Conservation (phyloP, 2,329 filamentous ascomycete genomes). For the Pestalotiopsis sp. region DNA sequence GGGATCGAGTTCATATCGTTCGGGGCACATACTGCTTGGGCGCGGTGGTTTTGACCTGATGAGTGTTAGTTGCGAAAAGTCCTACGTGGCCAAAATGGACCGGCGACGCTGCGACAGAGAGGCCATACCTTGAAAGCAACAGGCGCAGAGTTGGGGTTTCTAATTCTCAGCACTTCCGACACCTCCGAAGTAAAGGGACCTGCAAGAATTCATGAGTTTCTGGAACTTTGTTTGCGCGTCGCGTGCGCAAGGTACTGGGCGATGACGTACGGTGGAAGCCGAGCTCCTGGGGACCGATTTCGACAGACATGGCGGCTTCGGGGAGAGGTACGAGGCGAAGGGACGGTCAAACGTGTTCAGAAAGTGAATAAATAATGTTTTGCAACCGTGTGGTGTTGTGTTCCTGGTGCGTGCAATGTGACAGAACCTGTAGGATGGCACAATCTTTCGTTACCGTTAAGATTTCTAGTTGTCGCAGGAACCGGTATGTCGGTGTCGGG, state of each 20-base stretch:
- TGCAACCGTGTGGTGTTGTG: background rate
- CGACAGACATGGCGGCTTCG: constrained; percentile 75
- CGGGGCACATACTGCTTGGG: constrained; percentile 83
- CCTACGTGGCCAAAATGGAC: constrained; percentile 12
- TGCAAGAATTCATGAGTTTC: constrained; percentile 35
- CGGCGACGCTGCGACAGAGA: constrained; percentile 18
- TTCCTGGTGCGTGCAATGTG: background rate
- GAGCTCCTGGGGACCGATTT: constrained; percentile 89
- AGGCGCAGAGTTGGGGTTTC: constrained; percentile 63
- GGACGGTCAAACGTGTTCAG: background rate
- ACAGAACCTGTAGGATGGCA: background rate
- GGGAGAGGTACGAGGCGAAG: background rate
- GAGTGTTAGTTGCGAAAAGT: constrained; percentile 28
- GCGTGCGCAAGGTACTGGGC: constrained; percentile 12
- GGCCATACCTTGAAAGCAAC: constrained; percentile 69
- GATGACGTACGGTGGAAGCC: constrained; percentile 81
- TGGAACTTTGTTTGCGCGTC: constrained; percentile 10
- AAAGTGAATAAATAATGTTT: background rate
- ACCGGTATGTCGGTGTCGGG: constrained; percentile 5
- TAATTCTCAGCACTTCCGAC: constrained; percentile 65
- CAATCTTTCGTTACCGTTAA: background rate
- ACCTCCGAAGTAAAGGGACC: constrained; percentile 71
- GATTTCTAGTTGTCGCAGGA: constrained; percentile 2
- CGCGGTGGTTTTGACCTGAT: constrained; percentile 95
- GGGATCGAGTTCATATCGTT: constrained; percentile 13